Base-by-base conservation (phyloP, 495 filamentous ascomycete genomes). In the Collariella sp. region DNA sequence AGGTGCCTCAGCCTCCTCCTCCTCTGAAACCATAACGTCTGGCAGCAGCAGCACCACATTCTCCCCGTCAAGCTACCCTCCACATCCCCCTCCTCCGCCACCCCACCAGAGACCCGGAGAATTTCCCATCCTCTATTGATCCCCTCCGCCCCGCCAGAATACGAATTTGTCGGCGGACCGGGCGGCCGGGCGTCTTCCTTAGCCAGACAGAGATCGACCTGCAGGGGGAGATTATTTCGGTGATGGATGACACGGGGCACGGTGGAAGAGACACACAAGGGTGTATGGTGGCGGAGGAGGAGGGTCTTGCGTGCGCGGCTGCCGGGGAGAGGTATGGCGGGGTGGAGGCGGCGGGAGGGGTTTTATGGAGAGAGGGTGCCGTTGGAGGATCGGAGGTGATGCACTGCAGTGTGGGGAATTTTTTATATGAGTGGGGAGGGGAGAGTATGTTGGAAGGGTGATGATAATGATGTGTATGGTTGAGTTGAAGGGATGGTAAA, bases 321-420 rank as follows among this genome's bases (percentile, higher is more conserved):
- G 64, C 60, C 15, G 68, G 64, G 15, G 59, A 57, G 18, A 57
- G 70, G 33, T 40, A 43, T 19, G 72, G 72, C 15, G 57, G 59
- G 15, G 56, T 69, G 23, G 74, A n/a, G 72, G 72, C 12, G 56
- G 59, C 15, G 56, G 68, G 23, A 73, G 74, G 75, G 75, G 6
- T 75, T 73, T 57, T 78, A 78, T 56, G 75, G 75, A 13, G 70
- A 76, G 23, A 73, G 69, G 46, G 75, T 78, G 13, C 73, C 71
- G 40, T 63, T 70, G 9, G 71, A 72, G 51, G 71, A 78, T 46
- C 67, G 73, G 54, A 66, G 74, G 46, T 76, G 39, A 31, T 4
- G 26, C 5, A 4, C 26, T 31, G n/a, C n/a, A n/a, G 16, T 29
- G 18, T 7, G 35, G 5, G 26, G 26, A 9, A 9, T 31, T 31